Conservation (phyloP, 2,329 filamentous ascomycete genomes). For the Fusarium protoensiforme region DNA sequence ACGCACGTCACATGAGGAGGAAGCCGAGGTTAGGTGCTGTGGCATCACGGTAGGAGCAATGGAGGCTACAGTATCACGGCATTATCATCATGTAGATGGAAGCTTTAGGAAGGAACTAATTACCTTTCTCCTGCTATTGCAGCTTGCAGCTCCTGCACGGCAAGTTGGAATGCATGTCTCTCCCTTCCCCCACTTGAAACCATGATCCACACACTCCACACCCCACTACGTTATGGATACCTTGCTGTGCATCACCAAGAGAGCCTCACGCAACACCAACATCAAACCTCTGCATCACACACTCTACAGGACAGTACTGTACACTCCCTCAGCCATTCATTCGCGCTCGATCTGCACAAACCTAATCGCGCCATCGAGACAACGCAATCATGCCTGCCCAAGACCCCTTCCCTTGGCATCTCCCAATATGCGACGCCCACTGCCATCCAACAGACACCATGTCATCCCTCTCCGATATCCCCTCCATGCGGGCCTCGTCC, state of each 20-base stretch:
- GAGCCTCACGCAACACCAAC: slow-evolving; percentile 9
- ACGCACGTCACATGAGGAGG: background rate
- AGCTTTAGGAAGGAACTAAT: background rate
- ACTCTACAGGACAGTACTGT: background rate
- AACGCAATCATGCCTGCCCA: slow-evolving; percentile 15
- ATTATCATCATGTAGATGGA: background rate
- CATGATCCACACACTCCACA: background rate
- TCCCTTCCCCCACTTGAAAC: background rate
- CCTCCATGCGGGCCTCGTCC: slow-evolving; percentile 71
- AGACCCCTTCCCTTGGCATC: slow-evolving; percentile 72
- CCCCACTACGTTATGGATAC: background rate
- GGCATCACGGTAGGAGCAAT: background rate
- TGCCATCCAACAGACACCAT: slow-evolving; percentile 87
- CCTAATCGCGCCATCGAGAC: background rate
- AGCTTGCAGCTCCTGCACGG: background rate
- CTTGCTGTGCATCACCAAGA: background rate
- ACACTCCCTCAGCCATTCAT: no score
- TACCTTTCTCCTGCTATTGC: background rate
- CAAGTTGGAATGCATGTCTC: background rate
- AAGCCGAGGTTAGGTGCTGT: background rate
- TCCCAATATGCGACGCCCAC: slow-evolving; percentile 81
- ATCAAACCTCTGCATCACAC: background rate
- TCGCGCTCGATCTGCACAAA: background rate
- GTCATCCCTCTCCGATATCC: slow-evolving; percentile 66
- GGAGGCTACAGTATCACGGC: background rate